phyloP scores from a whole-genome alignment of 192 early-diverging fungal genomes.

The Backusella parvicylindrica region DNA sequence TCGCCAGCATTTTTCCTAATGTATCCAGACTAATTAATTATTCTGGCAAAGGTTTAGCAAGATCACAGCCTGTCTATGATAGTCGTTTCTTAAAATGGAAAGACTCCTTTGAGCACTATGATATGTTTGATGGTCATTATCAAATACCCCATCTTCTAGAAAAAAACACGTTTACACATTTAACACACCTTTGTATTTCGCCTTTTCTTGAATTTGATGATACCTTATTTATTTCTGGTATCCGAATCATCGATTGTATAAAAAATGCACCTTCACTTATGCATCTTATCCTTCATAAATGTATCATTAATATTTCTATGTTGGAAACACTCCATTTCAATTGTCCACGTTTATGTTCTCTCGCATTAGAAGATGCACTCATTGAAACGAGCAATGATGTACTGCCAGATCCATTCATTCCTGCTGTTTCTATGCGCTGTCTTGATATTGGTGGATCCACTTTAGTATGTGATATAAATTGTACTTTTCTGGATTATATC shows the following conservation, averaged over 20 bases:
- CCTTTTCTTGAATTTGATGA: neutral
- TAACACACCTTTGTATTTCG: neutral
- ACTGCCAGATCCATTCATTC: neutral
- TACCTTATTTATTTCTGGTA: neutral
- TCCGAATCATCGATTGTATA: neutral
- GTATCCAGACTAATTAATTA: neutral
- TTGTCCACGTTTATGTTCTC: neutral
- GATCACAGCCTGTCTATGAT: neutral
- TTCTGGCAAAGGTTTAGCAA: neutral
- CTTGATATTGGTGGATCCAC: neutral
- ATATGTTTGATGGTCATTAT: neutral
- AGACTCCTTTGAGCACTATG: neutral
- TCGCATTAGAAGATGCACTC: neutral
- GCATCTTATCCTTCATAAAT: neutral
- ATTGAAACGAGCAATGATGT: neutral
- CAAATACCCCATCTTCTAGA: neutral
- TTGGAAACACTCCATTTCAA: neutral
- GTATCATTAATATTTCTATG: neutral
- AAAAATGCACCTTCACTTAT: neutral
- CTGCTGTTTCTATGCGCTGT: neutral
- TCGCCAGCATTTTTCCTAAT: neutral
- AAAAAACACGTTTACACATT: neutral
- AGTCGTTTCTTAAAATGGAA: neutral
- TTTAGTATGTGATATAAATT: neutral
- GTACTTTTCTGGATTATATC: neutral